A percentile compares a stretch with the other conserved stretches of the same genome.
These are phyloP conservation scores for Grigorovia jiainica DNA, from an alignment of 805 yeast species.

Conservation along the genomic window DNA sequence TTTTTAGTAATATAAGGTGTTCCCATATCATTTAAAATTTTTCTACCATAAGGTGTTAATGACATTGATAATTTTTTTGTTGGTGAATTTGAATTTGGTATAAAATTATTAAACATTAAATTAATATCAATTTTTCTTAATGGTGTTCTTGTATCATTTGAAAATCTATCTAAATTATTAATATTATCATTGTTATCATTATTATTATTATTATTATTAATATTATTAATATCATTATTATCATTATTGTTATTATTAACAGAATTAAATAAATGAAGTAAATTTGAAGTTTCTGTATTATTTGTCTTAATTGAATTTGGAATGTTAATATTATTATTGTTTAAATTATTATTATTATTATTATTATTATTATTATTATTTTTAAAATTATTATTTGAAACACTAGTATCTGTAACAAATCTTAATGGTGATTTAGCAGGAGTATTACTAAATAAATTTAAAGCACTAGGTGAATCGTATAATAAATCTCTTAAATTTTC, in stretches of 20 bases:
- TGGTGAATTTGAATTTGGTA: slow-evolving; percentile 22
- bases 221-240: slow-evolving; percentile 2
- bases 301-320: too few relatives aligned
- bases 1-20: slow-evolving; percentile 20
- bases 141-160: slow-evolving; percentile 18
- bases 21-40: slow-evolving; percentile 23
- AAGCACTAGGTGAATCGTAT: slow-evolving; percentile 26
- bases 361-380: too few relatives aligned
- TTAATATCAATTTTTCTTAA: slow-evolving; percentile 26
- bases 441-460: slow-evolving; percentile 25
- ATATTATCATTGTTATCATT: not conserved
- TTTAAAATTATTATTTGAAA: not conserved
- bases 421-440: slow-evolving; percentile 29
- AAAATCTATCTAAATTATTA: not conserved
- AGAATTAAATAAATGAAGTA: slow-evolving; percentile 8
- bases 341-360: slow-evolving; percentile 1
- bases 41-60: slow-evolving; percentile 28
- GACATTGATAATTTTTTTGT: slow-evolving; percentile 21
- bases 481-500: slow-evolving; percentile 28
- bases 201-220: not conserved
- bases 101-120: slow-evolving; percentile 23
- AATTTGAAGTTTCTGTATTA: slow-evolving; percentile 7
- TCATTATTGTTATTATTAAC: slow-evolving; percentile 1
- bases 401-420: slow-evolving; percentile 17
- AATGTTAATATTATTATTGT: slow-evolving; percentile 4